Evolutionary conservation across 306 rosid genomes (phyloP), one percentile per base, ranked within the genome.

Genomic region (Dryas alaskensis): DNA sequence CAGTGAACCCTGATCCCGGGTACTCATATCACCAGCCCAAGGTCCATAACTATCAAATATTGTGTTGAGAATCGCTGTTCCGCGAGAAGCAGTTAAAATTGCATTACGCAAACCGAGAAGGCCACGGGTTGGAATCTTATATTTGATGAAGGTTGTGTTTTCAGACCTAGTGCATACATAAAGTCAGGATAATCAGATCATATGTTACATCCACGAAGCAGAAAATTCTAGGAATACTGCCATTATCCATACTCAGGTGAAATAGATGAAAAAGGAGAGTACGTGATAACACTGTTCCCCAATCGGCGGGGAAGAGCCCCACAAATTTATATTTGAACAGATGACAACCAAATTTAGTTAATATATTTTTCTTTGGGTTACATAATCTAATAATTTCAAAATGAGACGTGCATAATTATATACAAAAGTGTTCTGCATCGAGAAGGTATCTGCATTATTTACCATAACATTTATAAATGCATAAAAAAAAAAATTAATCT

Each of bases 81-180:
- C 99, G 64, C 97, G 92, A 71, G 96, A 89, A 79, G 97, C 99
- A 69, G 99, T 94, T 83, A 92, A 87, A 81, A 94, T 92, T 74
- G 99, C 92, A 84, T 94, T 94, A 72, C 99, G 81, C 77, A 94
- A 75, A 76, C 99, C 97, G 40, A 92, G 90, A 79, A 94, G 99
- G 72, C 99, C 99, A 80, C 96, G 97, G 6, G 97, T 94, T 64
- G 99, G 99, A 79, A 94, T 94, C 89, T 88, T 94, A 84, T 94
- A 94, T 79, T 87, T 94, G 76, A 94, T 83, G 9, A 85, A 73
- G 42, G 90, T 92, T 58, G 97, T 94, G 81, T 95, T 93, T 83
- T 91, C 96, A 60, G 85, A 82, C 83, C 98, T 94, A 83, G 76
- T 42, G 47, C 45, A 82, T 8, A 81, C 47, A 83, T 63, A 80